Evolutionary conservation across 2,329 filamentous ascomycete species (phyloP), one percentile per base, ranked within the genome.

Genomic region (Phyllosticta paracitricarpa): DNA sequence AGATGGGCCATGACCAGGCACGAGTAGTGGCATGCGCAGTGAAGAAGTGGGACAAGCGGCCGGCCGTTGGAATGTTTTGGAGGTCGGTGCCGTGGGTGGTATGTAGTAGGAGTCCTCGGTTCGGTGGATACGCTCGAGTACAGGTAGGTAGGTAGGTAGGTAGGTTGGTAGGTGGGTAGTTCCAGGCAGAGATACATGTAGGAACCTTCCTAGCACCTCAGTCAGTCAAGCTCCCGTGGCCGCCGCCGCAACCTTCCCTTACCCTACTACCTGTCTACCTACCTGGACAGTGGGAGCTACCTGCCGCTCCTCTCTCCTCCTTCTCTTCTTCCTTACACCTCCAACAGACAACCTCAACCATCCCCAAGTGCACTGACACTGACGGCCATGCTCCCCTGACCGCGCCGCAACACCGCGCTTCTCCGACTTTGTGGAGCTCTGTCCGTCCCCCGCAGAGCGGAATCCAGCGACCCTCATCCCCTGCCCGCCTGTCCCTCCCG

Each of bases 391-490:
- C 55, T 28, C 48, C 25, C 59, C 54, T 61, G 57, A 55, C 54
- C 33, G 48, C 59, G 59, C 59, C 51, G 51, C 28, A 28, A 54
- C 26, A 48, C 30, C 28, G 53, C 25, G 24, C 26, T 26, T 51
- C 22, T 51, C 52, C 52, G 22, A 28, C n/a, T 48, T 48, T 19
- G 33, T 14, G 30, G 59, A 62, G 60, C 60, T 62, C 54, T 30
- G 40, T 48, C 51, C 56, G 51, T 58, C 56, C 56, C 40, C 60
- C 60, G 60, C 56, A 58, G 28, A 30, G 9, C 28, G 9, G 54
- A 58, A 51, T 52, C 60, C 55, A 62, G 54, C 54, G 51, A 58
- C 60, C 60, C 60, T 62, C 40, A 61, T 61, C 59, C 59, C 59
- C 55, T 57, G 55, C n/a, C 51, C 59, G 54, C 54, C 24, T n/a